A percentile compares a stretch with the other conserved stretches of the same genome.
Evolutionary conservation across 192 early-diverging fungal genomes (phyloP).

Genomic region (Gigaspora rosea): DNA sequence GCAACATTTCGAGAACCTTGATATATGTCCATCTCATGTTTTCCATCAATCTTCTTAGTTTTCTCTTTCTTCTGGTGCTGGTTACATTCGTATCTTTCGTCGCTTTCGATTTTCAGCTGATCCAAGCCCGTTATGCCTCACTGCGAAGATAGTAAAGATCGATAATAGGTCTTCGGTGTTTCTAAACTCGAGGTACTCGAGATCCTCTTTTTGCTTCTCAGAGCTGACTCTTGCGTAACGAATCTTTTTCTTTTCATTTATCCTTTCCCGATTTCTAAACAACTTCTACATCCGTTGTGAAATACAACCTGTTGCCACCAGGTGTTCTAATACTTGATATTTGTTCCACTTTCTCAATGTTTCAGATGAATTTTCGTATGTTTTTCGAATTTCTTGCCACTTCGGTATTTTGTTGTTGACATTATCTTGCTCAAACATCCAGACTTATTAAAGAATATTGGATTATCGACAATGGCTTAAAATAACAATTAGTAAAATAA

Average conservation of each 20-base stretch:
- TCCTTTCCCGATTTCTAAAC: too few relatives aligned
- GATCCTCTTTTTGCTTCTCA: too few relatives aligned
- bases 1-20: background rate
- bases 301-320: too few relatives aligned
- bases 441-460: background rate
- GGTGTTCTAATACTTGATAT: background rate
- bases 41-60: background rate
- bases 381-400: background rate
- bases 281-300: too few relatives aligned
- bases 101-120: background rate
- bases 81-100: background rate
- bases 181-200: too few relatives aligned
- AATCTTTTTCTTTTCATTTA: too few relatives aligned
- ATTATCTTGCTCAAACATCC: background rate
- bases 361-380: background rate
- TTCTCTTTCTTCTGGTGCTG: background rate
- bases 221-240: too few relatives aligned
- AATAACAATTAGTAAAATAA: too few relatives aligned
- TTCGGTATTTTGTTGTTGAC: background rate
- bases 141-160: slow-evolving; percentile 8
- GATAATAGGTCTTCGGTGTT: slow-evolving; percentile 11
- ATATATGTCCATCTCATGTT: background rate
- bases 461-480: too few relatives aligned
- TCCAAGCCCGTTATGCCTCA: background rate
- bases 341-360: slow-evolving; percentile 2